Percentiles rank a stretch among this genome's conserved stretches.
These are phyloP conservation scores for Pichia sp. DNA, from an alignment of 1,139 yeast genomes.

Conservation along the genomic window DNA sequence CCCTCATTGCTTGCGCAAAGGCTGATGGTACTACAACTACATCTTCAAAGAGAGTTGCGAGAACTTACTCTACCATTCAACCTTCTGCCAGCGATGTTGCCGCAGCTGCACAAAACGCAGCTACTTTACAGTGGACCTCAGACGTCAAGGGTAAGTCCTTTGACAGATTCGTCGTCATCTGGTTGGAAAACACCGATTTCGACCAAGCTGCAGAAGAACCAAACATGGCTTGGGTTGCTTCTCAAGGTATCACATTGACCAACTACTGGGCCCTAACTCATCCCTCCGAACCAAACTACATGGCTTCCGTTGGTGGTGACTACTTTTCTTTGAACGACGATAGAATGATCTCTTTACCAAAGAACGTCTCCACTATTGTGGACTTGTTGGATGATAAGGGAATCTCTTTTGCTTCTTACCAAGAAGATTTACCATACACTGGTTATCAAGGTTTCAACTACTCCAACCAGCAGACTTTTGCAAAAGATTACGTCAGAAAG, in stretches of 20 bases:
- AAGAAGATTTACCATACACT: constrained; percentile 42
- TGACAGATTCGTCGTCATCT: constrained; percentile 37
- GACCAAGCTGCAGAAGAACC: constrained; percentile 40
- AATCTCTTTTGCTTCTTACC: constrained; percentile 45
- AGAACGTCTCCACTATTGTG: constrained; percentile 37
- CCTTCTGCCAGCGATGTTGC: constrained; percentile 32
- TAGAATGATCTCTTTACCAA: constrained; percentile 35
- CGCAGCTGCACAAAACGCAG: constrained; percentile 33
- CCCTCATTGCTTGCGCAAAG: constrained; percentile 11
- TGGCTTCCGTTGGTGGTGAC: constrained; percentile 41
- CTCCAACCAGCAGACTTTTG: constrained; percentile 33
- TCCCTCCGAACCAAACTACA: constrained; percentile 46
- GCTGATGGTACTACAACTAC: constrained; percentile 18
- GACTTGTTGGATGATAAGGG: constrained; percentile 37
- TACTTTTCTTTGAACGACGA: constrained; percentile 40
- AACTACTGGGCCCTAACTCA: constrained; percentile 45
- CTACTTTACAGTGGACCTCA: constrained; percentile 27
- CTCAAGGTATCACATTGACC: constrained; percentile 36
- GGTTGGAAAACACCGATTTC: constrained; percentile 44
- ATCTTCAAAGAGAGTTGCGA: constrained; percentile 13
- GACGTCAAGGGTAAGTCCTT: constrained; percentile 35
- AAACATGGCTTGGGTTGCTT: constrained; percentile 33
- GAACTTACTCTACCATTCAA: constrained; percentile 30
- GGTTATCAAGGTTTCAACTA: constrained; percentile 41
- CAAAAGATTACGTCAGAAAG: constrained; percentile 42